Evolutionary conservation across 1,139 yeast species (phyloP), one percentile per base, ranked within the genome.

Genomic region (Pichia sp.): DNA sequence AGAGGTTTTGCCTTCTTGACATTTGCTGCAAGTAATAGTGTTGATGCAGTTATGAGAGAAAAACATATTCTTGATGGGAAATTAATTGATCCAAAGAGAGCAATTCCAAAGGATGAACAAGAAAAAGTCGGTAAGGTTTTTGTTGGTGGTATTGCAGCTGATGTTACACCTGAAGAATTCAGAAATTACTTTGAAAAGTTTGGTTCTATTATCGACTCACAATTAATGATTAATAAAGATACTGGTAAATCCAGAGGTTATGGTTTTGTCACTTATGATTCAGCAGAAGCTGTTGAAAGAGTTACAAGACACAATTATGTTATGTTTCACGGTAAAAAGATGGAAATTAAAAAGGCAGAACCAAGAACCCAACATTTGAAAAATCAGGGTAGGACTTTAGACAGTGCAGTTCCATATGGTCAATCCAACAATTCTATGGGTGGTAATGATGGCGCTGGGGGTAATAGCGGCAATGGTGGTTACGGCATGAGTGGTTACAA

Each of bases 291-390:
- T 11, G 97, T 91, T 34, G 98, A 91, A 57, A 74, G 81, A 55
- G 95, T 88, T 45, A 83, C 94, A 46, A 85, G 80, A 45, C 83
- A 82, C 61, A 84, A 85, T 64, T 86, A 79, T 58, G 74, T 88
- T 50, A 78, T 82, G 44, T 79, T 88, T 52, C 88, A 88, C 60
- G 96, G 95, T 40, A 86, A 83, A 62, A 79, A 87, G 36, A 87
- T 91, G 77, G 98, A 91, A 64, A 95, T 91, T 47, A 91, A 91
- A 64, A 78, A 96, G 55, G 99, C 99, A n/a, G 96, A 89, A 61
- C 97, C 98, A 50, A 76, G 97, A 62, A 80, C 72, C 64, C 80
- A 74, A 57, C 70, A 69, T 50, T 21, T 43, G 18, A 41, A 39
- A 19, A 36, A 37, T 13, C 45, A 40, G 66, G 65, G 50, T 60